Percentiles rank a stretch among this genome's conserved stretches.
These are phyloP conservation scores for Amoebophrya sp. DNA, from an alignment of 169 alveolate genomes.

Conservation along the genomic window DNA sequence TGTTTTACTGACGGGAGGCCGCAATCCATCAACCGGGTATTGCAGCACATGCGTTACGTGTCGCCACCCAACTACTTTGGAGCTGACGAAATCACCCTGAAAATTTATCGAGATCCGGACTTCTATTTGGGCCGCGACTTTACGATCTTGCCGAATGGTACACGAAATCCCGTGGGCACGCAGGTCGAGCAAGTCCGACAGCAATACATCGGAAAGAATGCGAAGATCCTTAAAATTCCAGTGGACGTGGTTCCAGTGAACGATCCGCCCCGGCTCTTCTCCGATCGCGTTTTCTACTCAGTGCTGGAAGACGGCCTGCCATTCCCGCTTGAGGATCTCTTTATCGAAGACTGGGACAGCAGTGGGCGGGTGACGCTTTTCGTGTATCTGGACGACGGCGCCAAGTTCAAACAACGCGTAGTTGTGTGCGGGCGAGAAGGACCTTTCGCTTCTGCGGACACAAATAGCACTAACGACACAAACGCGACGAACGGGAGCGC, in stretches of 20 bases:
- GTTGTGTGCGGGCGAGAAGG: neutral
- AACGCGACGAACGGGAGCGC: neutral
- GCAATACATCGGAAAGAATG: neutral
- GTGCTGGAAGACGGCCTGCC: neutral
- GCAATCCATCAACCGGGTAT: neutral
- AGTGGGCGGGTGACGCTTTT: neutral
- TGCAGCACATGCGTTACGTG: slow-evolving; percentile 22
- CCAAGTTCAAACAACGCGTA: neutral
- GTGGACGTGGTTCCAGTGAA: neutral
- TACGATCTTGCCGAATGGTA: neutral
- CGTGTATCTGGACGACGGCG: neutral
- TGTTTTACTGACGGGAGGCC: neutral
- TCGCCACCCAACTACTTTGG: neutral
- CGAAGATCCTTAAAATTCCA: neutral
- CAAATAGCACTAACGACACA: neutral
- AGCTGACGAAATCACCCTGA: neutral
- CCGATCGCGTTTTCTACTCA: neutral
- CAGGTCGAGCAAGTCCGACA: slow-evolving; percentile 11
- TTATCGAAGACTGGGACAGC: neutral
- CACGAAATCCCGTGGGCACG: neutral
- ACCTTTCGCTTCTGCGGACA: neutral
- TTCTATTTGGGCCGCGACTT: neutral
- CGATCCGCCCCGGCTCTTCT: neutral
- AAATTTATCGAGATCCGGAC: neutral
- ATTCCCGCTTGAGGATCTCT: neutral